Evolutionary conservation across 2,329 filamentous ascomycete species (phyloP).

Genomic region (Cryphonectria nitschkei): DNA sequence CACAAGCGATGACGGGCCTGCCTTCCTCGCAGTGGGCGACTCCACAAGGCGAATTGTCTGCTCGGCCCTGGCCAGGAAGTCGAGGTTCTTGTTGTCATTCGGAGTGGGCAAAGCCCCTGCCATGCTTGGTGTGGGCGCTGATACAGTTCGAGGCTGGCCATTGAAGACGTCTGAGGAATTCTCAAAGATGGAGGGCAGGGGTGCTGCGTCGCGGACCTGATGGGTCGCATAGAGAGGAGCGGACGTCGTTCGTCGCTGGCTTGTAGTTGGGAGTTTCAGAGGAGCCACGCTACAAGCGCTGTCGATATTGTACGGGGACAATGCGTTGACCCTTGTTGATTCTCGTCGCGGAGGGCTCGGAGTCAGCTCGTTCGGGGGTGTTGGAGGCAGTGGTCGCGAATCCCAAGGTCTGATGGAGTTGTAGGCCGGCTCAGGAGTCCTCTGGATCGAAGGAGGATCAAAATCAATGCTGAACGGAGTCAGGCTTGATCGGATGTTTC

Average conservation of each 20-base stretch:
- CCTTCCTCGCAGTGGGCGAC: constrained; percentile 46
- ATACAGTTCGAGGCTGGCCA: constrained; percentile 49
- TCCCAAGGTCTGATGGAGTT: constrained; percentile 43
- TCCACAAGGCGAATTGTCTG: constrained; percentile 61
- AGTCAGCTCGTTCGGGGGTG: constrained; percentile 43
- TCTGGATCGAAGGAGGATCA: constrained; percentile 34
- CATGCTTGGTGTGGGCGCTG: constrained; percentile 44
- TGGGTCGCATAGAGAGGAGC: constrained; percentile 52
- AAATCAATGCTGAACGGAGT: constrained; percentile 48
- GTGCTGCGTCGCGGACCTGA: constrained; percentile 40
- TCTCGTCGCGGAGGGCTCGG: constrained; percentile 29
- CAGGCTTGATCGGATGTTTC: constrained; percentile 40
- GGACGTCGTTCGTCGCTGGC: constrained; percentile 53
- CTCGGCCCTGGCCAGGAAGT: constrained; percentile 49
- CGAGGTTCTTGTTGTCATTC: constrained; percentile 44
- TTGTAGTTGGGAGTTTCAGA: constrained; percentile 21
- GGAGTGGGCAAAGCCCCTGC: constrained; percentile 26
- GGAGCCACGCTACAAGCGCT: constrained; percentile 19
- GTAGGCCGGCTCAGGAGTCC: constrained; percentile 22
- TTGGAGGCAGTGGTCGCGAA: constrained; percentile 54
- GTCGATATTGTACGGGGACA: not conserved
- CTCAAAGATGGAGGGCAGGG: constrained; percentile 56
- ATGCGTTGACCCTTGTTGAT: constrained; percentile 22
- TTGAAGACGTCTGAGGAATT: constrained; percentile 36
- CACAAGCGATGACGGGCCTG: constrained; percentile 38